Evolutionary conservation across 2,329 filamentous ascomycete species (phyloP).

Genomic region (Rhinocladiella similis): DNA sequence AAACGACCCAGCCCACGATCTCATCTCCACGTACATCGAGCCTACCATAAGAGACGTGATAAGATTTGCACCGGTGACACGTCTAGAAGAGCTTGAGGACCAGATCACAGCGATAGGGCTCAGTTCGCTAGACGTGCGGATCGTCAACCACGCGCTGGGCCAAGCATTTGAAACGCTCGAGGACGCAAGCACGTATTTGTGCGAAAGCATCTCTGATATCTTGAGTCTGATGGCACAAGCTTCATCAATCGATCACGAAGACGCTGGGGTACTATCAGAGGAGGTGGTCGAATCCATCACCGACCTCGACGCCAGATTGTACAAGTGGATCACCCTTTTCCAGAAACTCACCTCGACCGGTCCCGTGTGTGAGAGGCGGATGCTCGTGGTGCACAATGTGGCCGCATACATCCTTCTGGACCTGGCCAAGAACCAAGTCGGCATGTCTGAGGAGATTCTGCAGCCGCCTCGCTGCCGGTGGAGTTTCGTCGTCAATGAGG

Average conservation of each 20-base stretch:
- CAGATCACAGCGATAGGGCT: constrained; percentile 12
- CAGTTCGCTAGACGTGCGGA: constrained; percentile 10
- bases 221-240: constrained; percentile 1
- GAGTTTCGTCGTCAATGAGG: constrained; percentile 14
- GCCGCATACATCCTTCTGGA: constrained; percentile 14
- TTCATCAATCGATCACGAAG: neutral
- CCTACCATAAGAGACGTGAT: constrained; percentile 16
- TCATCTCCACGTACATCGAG: constrained; percentile 21
- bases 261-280: neutral
- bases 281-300: constrained; percentile 8
- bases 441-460: neutral
- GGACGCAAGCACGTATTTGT: constrained; percentile 11
- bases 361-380: constrained; percentile 8
- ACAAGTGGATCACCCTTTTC: constrained; percentile 21
- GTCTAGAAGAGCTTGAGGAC: constrained; percentile 4
- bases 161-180: constrained; percentile 13
- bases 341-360: constrained; percentile 17
- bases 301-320: constrained; percentile 13
- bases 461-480: constrained; percentile 7
- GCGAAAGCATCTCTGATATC: constrained; percentile 8
- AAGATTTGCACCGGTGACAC: constrained; percentile 8
- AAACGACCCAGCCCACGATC: constrained; percentile 12
- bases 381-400: constrained; percentile 21
- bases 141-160: constrained; percentile 6
- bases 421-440: constrained; percentile 7